Evolutionary conservation across 176 grass and related monocot species (phyloP).

Genomic region (Tuctoria greenei): DNA sequence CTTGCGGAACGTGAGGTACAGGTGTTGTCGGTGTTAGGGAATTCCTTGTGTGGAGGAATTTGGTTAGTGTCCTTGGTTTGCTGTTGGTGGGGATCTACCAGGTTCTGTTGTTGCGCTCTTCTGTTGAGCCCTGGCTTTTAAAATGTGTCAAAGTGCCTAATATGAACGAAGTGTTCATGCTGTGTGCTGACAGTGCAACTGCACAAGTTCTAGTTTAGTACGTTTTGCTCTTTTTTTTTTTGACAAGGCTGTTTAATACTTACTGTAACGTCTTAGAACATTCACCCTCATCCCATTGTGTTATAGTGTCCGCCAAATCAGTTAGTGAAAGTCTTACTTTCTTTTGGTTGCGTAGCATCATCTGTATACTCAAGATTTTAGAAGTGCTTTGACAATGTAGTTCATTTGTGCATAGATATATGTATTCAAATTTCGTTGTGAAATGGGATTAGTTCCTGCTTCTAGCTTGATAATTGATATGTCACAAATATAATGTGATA

Average conservation of each 20-base stretch:
- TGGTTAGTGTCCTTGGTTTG: background rate
- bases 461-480: slow-evolving; percentile 1
- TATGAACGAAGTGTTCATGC: background rate
- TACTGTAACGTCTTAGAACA: background rate
- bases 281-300: slow-evolving; percentile 1
- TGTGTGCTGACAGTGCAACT: background rate
- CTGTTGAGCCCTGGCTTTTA: background rate
- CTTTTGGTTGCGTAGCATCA: background rate
- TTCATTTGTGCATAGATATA: background rate
- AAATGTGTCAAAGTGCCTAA: background rate
- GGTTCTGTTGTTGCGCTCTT: background rate
- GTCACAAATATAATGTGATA: background rate
- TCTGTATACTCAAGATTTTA: background rate
- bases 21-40: background rate
- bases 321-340: background rate
- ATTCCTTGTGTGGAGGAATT: background rate
- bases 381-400: background rate
- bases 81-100: background rate
- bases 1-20: background rate
- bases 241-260: background rate
- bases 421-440: too few relatives aligned
- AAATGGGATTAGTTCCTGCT: background rate
- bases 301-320: background rate
- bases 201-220: background rate
- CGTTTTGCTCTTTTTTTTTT: background rate